phyloP scores from a whole-genome alignment of 768 basidiomycete genomes.

The Crucibulum laeve region DNA sequence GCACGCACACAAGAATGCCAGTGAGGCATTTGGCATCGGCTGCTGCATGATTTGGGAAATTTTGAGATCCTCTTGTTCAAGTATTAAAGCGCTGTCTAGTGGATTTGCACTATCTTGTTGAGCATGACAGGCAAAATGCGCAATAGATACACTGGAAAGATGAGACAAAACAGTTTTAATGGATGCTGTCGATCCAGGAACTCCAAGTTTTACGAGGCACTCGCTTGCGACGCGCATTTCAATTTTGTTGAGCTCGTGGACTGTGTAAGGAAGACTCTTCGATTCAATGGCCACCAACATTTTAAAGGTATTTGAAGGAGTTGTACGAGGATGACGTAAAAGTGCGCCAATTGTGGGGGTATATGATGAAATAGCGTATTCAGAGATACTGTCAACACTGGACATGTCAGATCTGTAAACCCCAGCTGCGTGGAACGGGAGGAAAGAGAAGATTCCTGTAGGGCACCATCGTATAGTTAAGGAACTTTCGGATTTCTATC shows the following conservation, averaged over 20 bases:
- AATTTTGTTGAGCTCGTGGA: conserved; percentile 8
- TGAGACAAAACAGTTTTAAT: conserved; percentile 17
- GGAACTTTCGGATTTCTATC: no score
- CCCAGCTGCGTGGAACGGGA: conserved; percentile 38
- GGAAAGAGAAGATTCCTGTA: conserved; percentile 23
- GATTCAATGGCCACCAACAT: conserved; percentile 12
- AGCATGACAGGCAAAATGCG: conserved; percentile 29
- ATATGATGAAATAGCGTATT: conserved; percentile 22
- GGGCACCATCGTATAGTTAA: conserved; percentile 17
- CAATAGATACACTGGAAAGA: conserved; percentile 9
- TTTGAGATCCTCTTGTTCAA: conserved; percentile 11
- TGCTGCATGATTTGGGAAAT: conserved; percentile 18
- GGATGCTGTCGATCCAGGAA: conserved; percentile 7
- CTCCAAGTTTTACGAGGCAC: conserved; percentile 8
- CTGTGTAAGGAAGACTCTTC: conserved; percentile 4
- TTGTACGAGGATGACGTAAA: neutral
- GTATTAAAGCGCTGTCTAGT: conserved; percentile 17
- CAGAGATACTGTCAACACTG: conserved; percentile 8
- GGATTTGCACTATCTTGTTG: conserved; percentile 18
- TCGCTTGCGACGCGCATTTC: conserved; percentile 7
- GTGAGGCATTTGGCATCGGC: conserved; percentile 7
- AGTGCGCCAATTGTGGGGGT: conserved; percentile 10
- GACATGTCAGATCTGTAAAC: conserved; percentile 15
- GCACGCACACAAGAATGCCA: conserved; percentile 28
- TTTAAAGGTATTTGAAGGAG: conserved; percentile 14